Base-by-base conservation (phyloP, 257 asterid genomes). In the Lithospermum erythrorhizon region DNA sequence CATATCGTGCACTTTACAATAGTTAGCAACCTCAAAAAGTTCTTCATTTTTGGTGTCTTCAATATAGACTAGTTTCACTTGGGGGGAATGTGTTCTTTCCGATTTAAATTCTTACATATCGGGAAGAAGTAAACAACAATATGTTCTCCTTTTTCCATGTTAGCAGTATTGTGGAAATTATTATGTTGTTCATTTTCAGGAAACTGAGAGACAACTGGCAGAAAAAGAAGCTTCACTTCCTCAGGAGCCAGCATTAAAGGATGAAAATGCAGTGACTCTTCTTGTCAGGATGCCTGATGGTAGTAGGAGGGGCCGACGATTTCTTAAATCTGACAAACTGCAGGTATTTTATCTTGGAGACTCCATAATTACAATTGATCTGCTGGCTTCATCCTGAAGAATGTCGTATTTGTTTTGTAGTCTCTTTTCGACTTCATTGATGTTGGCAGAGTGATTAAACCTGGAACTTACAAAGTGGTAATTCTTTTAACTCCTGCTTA, bases 281-380 rank as follows among this genome's bases (percentile, higher is more conserved):
- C 90, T 91, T 71, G 94, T 91, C 55, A 83, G 95, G 55, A 81
- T 91, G 95, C 95, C 97, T 59, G 95, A 91, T 77, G 98, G 97
- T 52, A 86, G 86, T 73, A 77, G 98, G 68, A 78, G 93, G 72
- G 97, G 98, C 29, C 86, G 98, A 13, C 80, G 97, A 37, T 91
- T 91, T 77, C 81, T 64, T 18, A 91, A 88, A 76, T 86, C 94
- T 17, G 94, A 91, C 76, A 86, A 68, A 72, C 74, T 91, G 64
- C 95, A 91, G 95, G 98, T 91, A 78, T 19, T 9, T 65, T 55
- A 24, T 56, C 59, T 19, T 16, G 62, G 66, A 47, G 24, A 47
- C 53, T 32, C 29, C 16, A 60, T 51, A 55, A 41, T 32, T 21
- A 52, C 47, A 24, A 15, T 15, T 25, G 15, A 6, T n/a, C 37